Base-by-base conservation (phyloP, 495 filamentous ascomycete genomes). In the Aspergillus steynii region DNA sequence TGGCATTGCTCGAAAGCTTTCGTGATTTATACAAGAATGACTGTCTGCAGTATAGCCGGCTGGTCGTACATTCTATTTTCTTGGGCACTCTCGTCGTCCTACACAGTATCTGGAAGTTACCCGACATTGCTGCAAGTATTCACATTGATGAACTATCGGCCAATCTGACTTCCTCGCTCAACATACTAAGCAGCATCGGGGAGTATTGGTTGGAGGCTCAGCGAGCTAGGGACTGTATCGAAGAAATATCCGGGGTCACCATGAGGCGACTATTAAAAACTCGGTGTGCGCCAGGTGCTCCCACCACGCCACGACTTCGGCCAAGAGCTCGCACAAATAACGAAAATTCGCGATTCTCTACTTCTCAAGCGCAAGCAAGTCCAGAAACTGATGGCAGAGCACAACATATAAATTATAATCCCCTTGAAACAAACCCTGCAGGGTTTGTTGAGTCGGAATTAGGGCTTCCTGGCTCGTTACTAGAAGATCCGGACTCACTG, bases 161-260 rank as follows among this genome's bases (percentile, higher is more conserved):
- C 2, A 72, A 77, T 51, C 65, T 75, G n/a, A 67, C 69, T 31
- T 71, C 70, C n/a, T 65, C 71, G 27, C 64, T 74, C 55, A 77
- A 74, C 37, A 73, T 82, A 20, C 72, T 82, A 12, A 80, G 78
- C 61, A 77, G 77, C 27, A 75, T 79, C 25, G 79, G 76, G 9
- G 78, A 82, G 29, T 71, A 81, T 62, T 82, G 78, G 77, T 59
- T 66, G 4, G 76, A 77, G 55, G 78, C 79, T 10, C 74, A 73
- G 52, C 58, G 76, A 37, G 77, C 76, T 1, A 68, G 79, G 6
- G 78, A 82, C 55, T 75, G 77, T 26, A 67, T 81, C 29, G 72
- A 77, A 32, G 73, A 81, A 32, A 50, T 80, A 52, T 77, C 73
- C 1, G 61, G 66, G 20, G 70, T 70, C 7, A 80, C 75, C 4